phyloP scores from a whole-genome alignment of 768 basidiomycete species.

The Phanerochaete carnosa region DNA sequence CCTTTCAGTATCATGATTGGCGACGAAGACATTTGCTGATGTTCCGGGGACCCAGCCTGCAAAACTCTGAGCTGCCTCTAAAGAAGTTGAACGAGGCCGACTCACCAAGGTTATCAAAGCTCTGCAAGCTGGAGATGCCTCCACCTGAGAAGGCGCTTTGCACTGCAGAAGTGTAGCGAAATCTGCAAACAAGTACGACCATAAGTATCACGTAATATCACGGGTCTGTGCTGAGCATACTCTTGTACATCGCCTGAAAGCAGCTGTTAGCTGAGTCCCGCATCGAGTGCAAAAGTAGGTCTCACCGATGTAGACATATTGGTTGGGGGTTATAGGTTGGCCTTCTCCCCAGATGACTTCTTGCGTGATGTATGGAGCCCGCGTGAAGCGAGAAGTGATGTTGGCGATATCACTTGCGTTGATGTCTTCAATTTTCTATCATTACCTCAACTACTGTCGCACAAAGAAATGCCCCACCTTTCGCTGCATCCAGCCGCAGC shows the following conservation, averaged over 20 bases:
- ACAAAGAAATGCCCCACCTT: conserved; percentile 37
- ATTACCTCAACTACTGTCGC: neutral
- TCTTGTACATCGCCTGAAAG: conserved; percentile 59
- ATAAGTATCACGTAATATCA: neutral
- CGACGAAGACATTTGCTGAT: conserved; percentile 60
- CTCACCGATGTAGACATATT: conserved; percentile 51
- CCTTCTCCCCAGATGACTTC: conserved; percentile 49
- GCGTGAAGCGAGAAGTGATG: conserved; percentile 43
- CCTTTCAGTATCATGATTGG: conserved; percentile 70
- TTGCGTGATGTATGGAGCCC: conserved; percentile 56
- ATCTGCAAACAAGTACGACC: conserved; percentile 32
- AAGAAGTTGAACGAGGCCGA: too few species aligned
- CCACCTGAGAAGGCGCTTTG: conserved; percentile 48
- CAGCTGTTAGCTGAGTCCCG: neutral
- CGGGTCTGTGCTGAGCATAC: conserved; percentile 23
- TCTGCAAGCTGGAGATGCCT: conserved; percentile 49
- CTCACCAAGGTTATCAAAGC: conserved; percentile 48
- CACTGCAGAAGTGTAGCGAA: conserved; percentile 56
- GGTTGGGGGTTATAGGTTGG: conserved; percentile 49
- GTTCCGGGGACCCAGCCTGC: conserved; percentile 53
- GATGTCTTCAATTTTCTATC: conserved; percentile 41
- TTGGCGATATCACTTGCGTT: conserved; percentile 48
- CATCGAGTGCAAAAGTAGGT: conserved; percentile 7
- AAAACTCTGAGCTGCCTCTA: neutral
- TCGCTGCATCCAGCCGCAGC: conserved; percentile 60